Base-by-base conservation (phyloP, 2,329 filamentous ascomycete genomes). In the Peltaster fructicola region DNA sequence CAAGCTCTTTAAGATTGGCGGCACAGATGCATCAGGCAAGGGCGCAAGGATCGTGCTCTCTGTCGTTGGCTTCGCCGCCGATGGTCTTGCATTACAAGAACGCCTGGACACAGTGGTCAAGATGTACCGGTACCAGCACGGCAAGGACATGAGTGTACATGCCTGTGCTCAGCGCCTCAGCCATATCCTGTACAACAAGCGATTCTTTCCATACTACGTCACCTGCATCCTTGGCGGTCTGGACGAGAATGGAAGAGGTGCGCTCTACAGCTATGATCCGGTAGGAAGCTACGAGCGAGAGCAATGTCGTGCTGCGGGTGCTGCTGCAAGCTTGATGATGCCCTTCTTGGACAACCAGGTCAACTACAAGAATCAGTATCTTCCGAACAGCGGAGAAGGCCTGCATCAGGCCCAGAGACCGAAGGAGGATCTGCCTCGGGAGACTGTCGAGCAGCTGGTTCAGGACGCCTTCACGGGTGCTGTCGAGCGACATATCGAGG, bases 291-390 rank as follows among this genome's bases (percentile, higher is more conserved):
- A 95, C 57, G 88, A 98, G 64, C 65, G 88, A 38, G 88, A 98
- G 59, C 80, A 91, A 59, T 93, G 84, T 59, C 73, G 85, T 37
- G 84, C 88, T 17, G 88, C 80, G 20, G 88, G 88, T 43, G 84
- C 88, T 8, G 76, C 80, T 23, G 76, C 81, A 26, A 88, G 79
- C 45, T 59, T 98, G 53, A 98, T 98, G 56, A 98, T 93, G 79
- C 88, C 88, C 2, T 98, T 98, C 65, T 59, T 98, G 47, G 88
- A 98, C 55, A 98, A 98, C 54, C 90, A 98, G 58, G 88, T 98
- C 61, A 95, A 95, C 61, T 85, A 85, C 65, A 98, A 93, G 68
- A 98, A 98, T 53, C 85, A 93, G 61, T 91, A 92, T 51, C 65
- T 88, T 28, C 82, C 85, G 7, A 79, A 75, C 22, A 85, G 78